Evolutionary conservation across 441 rosid species (phyloP), one percentile per base, ranked within the genome.

Genomic region (Omphalea diandra): DNA sequence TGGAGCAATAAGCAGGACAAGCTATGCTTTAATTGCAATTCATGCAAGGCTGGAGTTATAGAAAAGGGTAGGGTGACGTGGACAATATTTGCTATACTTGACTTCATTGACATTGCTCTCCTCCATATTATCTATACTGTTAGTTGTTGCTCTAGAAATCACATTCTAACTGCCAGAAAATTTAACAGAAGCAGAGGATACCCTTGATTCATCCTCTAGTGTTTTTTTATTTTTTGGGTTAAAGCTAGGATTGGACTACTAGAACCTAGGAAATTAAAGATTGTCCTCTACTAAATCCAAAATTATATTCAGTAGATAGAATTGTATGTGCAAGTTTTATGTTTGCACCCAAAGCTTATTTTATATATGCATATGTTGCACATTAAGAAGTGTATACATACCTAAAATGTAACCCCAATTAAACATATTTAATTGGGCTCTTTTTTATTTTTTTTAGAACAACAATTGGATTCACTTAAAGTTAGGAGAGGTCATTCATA

Each of bases 21-120:
- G 73, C 70, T 88, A 10, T 86, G 93, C 73, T 88, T 74, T 33
- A 62, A 75, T 49, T 88, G 93, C 75, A 76, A 78, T 64, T 73
- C 90, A 31, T 88, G 93, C 75, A 86, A 83, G 67, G 85, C 77
- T 5, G 90, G 88, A 15, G 83, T 86, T 52, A 70, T 88, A 3
- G 83, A 61, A 47, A 83, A 76, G 71, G 79, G 84, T 29, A 83
- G 79, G 65, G 31, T 47, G 33, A 69, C 80, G 35, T 86, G 93
- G 93, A 80, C 75, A 69, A 31, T 70, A 7, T 49, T 87, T 72
- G 63, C 81, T 2, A 49, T 72, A 20, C 75, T 83, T 61, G 85
- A 86, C 70, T 9, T 69, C 12, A 68, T 82, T 72, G 63, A 83
- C 60, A 43, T 82, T 27, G 17, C 73, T 12, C 58, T 86, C 26